phyloP scores from a whole-genome alignment of 106 monocot species.

The Apostasia shenzhenica region DNA sequence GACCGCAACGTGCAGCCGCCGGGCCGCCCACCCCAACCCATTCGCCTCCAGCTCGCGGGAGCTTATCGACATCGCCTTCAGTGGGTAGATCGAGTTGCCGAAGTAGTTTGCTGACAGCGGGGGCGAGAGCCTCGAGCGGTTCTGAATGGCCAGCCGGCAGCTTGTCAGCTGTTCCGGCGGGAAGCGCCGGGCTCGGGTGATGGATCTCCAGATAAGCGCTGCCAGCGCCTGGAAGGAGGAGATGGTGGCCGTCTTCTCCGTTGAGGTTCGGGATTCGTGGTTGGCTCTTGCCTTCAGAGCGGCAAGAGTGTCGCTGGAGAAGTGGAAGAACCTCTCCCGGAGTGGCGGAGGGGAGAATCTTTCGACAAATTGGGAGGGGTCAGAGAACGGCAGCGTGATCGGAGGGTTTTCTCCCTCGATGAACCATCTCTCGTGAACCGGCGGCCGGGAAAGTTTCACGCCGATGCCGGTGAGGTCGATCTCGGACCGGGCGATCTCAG shows the following conservation, averaged over 20 bases:
- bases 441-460: constrained; percentile 7
- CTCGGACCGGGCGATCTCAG: constrained; percentile 32
- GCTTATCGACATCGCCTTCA: constrained; percentile 15
- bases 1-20: constrained; percentile 23
- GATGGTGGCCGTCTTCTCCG: constrained; percentile 3
- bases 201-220: constrained; percentile 65
- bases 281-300: constrained; percentile 52
- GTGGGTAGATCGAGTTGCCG: constrained; percentile 56
- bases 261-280: constrained; percentile 4
- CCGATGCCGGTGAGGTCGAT: neutral
- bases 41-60: constrained; percentile 13
- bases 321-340: constrained; percentile 52
- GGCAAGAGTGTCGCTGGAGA: constrained; percentile 33
- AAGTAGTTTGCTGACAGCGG: constrained; percentile 29
- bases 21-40: constrained; percentile 27
- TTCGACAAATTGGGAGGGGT: constrained; percentile 24
- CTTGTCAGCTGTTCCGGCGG: constrained; percentile 6
- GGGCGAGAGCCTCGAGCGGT: constrained; percentile 30
- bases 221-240: constrained; percentile 84
- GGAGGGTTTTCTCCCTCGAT: constrained; percentile 35
- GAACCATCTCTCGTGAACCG: constrained; percentile 55
- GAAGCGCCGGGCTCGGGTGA: constrained; percentile 59
- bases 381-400: constrained; percentile 37
- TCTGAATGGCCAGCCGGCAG: constrained; percentile 44
- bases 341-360: constrained; percentile 25